Evolutionary conservation across 2,329 filamentous ascomycete genomes (phyloP), one percentile per base, ranked within the genome.

Genomic region (Pseudogymnoascus sp.): DNA sequence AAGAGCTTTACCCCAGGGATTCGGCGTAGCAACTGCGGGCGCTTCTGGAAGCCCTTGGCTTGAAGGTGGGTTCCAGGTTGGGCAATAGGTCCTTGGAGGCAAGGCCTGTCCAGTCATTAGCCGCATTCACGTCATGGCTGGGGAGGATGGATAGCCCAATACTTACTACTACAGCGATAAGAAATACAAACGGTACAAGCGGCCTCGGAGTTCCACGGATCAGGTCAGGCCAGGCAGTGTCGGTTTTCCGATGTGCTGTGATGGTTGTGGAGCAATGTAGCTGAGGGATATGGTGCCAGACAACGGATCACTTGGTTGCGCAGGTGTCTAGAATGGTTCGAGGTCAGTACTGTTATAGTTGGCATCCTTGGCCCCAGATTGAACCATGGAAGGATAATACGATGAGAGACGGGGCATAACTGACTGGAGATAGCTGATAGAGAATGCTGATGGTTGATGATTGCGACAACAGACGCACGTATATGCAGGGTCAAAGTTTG

Each of bases 61-160:
- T 42, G 8, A 28, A 60, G 34, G 38, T 40, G 59, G 59, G 34
- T 60, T 60, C 59, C 59, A 60, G 59, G 59, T 38, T 60, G 59
- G 59, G 59, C 59, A 40, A 60, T 60, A 60, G 59, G n/a, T 60
- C 36, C 59, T 38, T 60, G 21, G 59, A 40, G 34, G 59, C 50
- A 56, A 56, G 50, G 50, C 50, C 50, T 56, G 8, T 34, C n/a
- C n/a, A 56, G 50, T 34, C 34, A 56, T 56, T 34, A 56, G n/a
- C 25, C 50, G 18, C 28, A 6, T 34, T 11, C 28, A 56, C 28
- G 10, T 10, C 50, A 34, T 11, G 5, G 50, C 2, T 4, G 28
- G 11, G 10, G 16, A 18, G 6, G 50, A 18, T 56, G 50, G 16
- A 21, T 21, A 56, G n/a, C 50, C 50, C 28, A 56, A 21, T 21